Base-by-base conservation (phyloP, 352 stramenopile genomes). In the Phytophthora citricola region DNA sequence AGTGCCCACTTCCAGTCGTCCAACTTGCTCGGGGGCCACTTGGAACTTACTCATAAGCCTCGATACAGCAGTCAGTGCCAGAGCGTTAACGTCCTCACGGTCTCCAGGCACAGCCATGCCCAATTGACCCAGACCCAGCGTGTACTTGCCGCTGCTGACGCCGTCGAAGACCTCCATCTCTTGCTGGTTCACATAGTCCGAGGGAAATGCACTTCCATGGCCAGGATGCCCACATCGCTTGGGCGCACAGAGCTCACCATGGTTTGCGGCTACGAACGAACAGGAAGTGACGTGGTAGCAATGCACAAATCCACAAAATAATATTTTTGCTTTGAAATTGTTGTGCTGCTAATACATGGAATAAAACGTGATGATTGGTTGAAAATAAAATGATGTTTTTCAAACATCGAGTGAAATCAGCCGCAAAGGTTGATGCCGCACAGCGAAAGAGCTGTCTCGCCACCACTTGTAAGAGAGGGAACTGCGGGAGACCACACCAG, bases 171-270 rank as follows among this genome's bases (percentile, higher is more conserved):
- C 53, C 75, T 99, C 97, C 41, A 99, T 83, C 60, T 97, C 92
- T n/a, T 79, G 71, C 89, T 99, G 97, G 29, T 76, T 75, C 26
- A 99, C 92, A 73, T 93, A 99, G 9, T 89, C 97, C 29, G 75
- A 86, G 20, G 97, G 54, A 98, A 98, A 80, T 99, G 99, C 22
- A 98, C 87, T 76, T 99, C 97, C 69, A 98, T 94, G 51, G 92
- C 97, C 17, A 99, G 78, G 72, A 99, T 98, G 52, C 97, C 97
- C 15, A 99, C 94, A 71, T 99, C 64, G 10, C 62, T 51, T 24
- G 85, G 76, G 15, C 79, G 80, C n/a, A 41, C n/a, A 55, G 39
- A 52, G 32, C 47, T 65, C 50, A 58, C 38, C 68, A 79, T 74
- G n/a, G 12, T 26, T 26, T 26, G 24, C 59, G 17, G 17, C 17